These are phyloP conservation scores for Talaromyces ruber DNA, from an alignment of 495 filamentous ascomycete genomes.

Conservation along the genomic window DNA sequence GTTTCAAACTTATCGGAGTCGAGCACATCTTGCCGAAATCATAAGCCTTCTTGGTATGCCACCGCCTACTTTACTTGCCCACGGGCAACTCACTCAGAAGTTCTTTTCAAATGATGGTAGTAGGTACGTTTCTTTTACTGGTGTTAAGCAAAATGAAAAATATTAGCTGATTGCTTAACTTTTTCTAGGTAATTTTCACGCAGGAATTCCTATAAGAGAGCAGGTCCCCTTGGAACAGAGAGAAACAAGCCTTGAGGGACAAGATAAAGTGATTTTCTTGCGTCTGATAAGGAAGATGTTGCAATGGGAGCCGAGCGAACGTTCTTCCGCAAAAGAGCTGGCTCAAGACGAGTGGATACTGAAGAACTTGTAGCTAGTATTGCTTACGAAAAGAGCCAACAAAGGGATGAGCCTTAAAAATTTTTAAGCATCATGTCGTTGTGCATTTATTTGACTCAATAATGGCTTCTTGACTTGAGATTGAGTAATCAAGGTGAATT, in stretches of 20 bases:
- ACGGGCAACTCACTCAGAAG: conserved; percentile 11
- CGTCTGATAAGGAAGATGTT: conserved; percentile 36
- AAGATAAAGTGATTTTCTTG: conserved; percentile 25
- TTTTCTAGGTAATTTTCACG: neutral
- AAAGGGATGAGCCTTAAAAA: neutral
- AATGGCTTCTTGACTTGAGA: no score
- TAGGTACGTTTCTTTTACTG: neutral
- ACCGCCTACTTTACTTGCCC: conserved; percentile 16
- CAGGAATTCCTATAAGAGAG: neutral
- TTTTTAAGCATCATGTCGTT: neutral
- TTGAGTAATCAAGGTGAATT: no score
- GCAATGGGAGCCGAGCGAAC: conserved; percentile 38
- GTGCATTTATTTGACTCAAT: no score
- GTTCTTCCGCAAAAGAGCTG: conserved; percentile 35
- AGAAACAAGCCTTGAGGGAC: conserved; percentile 16
- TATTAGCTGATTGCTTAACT: neutral
- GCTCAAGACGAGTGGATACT: conserved; percentile 29
- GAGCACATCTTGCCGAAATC: conserved; percentile 19
- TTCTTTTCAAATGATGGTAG: conserved; percentile 17
- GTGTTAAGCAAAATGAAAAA: neutral
- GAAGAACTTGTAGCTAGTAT: neutral
- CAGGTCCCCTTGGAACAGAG: conserved; percentile 13
- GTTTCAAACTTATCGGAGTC: conserved; percentile 12
- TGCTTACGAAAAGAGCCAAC: neutral
- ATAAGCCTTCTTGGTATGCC: conserved; percentile 19